Percentiles rank a stretch among this genome's conserved stretches.
These are phyloP conservation scores for Pestalotiopsis sp. DNA, from an alignment of 2,329 filamentous ascomycete species.

Conservation along the genomic window DNA sequence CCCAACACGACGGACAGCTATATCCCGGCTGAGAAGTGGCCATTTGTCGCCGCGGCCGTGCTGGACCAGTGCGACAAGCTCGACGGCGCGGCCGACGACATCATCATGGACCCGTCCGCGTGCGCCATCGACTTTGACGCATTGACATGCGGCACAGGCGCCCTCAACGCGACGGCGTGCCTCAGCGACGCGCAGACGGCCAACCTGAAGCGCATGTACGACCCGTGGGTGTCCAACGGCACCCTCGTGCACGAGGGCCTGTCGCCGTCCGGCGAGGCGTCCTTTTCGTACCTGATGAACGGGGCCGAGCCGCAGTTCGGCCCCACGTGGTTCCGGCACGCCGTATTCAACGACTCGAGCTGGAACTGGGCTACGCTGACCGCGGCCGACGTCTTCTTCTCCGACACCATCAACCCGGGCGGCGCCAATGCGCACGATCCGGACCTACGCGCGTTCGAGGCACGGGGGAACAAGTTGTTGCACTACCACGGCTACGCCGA, in stretches of 20 bases:
- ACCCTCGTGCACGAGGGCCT: constrained; percentile 19
- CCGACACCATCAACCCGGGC: constrained; percentile 15
- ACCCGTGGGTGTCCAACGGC: constrained; percentile 1
- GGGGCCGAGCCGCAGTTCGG: constrained; percentile 16
- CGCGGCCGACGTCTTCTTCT: constrained; percentile 37
- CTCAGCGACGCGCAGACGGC: constrained; percentile 45
- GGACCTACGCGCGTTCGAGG: constrained; percentile 37
- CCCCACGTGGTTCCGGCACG: constrained; percentile 47
- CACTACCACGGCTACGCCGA: constrained; percentile 48
- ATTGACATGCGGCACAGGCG: constrained; percentile 35
- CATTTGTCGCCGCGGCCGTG: constrained; percentile 37
- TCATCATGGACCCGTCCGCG: constrained; percentile 39
- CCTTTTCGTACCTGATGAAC: constrained; percentile 12
- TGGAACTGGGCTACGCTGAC: constrained; percentile 40
- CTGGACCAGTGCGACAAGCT: constrained; percentile 42
- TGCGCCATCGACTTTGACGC: constrained; percentile 39
- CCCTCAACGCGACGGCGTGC: constrained; percentile 36
- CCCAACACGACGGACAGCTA: constrained; percentile 34
- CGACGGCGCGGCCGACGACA: constrained; percentile 43
- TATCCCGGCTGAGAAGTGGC: constrained; percentile 27
- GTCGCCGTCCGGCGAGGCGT: constrained; percentile 16
- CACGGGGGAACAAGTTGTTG: constrained; percentile 45
- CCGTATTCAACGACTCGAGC: constrained; percentile 45
- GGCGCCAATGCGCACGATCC: constrained; percentile 27
- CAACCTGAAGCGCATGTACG: constrained; percentile 43